Evolutionary conservation across 495 filamentous ascomycete genomes (phyloP).

Genomic region (Penicillium goetzii): DNA sequence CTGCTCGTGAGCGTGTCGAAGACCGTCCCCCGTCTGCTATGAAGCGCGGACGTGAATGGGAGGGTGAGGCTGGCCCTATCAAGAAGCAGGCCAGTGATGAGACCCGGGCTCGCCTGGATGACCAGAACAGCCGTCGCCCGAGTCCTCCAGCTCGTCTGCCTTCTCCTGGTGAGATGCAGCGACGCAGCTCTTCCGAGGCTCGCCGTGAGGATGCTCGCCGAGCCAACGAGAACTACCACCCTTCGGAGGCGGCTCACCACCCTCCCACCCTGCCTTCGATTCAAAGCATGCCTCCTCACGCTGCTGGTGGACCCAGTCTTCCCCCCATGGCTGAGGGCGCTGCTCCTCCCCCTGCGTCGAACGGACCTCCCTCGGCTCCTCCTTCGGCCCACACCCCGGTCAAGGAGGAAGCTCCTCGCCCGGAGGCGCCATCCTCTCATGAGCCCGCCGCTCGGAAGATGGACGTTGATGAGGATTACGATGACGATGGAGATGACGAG

Average conservation of each 20-base stretch:
- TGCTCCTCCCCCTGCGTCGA: slow-evolving; percentile 56
- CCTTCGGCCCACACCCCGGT: slow-evolving; percentile 47
- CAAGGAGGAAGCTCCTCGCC: slow-evolving; percentile 51
- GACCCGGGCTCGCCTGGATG: slow-evolving; percentile 80
- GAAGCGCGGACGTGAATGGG: slow-evolving; percentile 90
- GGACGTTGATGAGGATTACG: slow-evolving; percentile 96
- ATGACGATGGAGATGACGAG: slow-evolving; percentile 83
- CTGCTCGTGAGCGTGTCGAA: slow-evolving; percentile 74
- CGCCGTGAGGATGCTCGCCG: slow-evolving; percentile 71
- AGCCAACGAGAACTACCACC: slow-evolving; percentile 77
- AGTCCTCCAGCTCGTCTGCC: slow-evolving; percentile 62
- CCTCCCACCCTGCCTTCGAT: slow-evolving; percentile 72
- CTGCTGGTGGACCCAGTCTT: slow-evolving; percentile 48
- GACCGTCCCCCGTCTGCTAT: slow-evolving; percentile 77
- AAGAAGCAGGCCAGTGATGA: slow-evolving; percentile 93
- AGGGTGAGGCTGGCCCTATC: slow-evolving; percentile 63
- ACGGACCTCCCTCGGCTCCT: slow-evolving; percentile 61
- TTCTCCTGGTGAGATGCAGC: slow-evolving; percentile 70
- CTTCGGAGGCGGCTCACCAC: slow-evolving; percentile 89
- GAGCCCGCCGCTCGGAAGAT: slow-evolving; percentile 92
- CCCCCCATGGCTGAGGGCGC: slow-evolving; percentile 60
- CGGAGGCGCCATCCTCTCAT: slow-evolving; percentile 61
- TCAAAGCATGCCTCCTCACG: slow-evolving; percentile 69
- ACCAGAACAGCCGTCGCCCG: slow-evolving; percentile 74
- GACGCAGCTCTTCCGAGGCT: slow-evolving; percentile 78